phyloP scores from a whole-genome alignment of 2,329 filamentous ascomycete species.

The Colletotrichum eremochloae region DNA sequence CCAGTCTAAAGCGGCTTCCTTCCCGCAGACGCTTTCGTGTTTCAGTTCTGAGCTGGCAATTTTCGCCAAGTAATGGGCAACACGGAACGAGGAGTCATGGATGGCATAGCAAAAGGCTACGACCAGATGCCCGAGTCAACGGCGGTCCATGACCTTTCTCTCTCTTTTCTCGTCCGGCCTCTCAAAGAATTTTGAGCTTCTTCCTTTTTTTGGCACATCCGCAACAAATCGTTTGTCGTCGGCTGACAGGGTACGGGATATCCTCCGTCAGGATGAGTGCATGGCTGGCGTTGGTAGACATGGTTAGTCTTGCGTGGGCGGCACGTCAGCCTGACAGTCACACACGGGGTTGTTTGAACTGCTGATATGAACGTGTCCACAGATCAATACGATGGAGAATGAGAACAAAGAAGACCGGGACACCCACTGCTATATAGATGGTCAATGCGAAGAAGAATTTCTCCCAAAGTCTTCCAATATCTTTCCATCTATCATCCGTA shows the following conservation, averaged over 20 bases:
- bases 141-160: constrained; percentile 14
- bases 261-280: constrained; percentile 36
- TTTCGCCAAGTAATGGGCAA: not conserved
- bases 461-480: constrained; percentile 17
- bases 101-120: not conserved
- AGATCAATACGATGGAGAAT: constrained; percentile 22
- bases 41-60: not conserved
- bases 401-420: constrained; percentile 21
- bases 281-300: constrained; percentile 42
- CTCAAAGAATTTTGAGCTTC: constrained; percentile 2
- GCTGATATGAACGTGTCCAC: constrained; percentile 22
- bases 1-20: constrained; percentile 71
- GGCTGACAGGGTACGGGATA: constrained; percentile 32
- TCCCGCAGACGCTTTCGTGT: not conserved
- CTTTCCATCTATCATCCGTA: constrained; percentile 4
- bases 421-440: constrained; percentile 40
- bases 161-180: constrained; percentile 16
- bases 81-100: constrained; percentile 15
- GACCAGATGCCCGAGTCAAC: not conserved
- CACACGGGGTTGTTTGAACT: constrained; percentile 22
- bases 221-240: constrained; percentile 12
- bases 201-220: constrained; percentile 1
- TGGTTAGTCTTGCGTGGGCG: constrained; percentile 39
- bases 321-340: constrained; percentile 19
- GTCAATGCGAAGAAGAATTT: constrained; percentile 39